Percentiles rank a stretch among this genome's conserved stretches.
Conservation (phyloP, 106 monocot genomes). For the Dendrobium nobile region DNA sequence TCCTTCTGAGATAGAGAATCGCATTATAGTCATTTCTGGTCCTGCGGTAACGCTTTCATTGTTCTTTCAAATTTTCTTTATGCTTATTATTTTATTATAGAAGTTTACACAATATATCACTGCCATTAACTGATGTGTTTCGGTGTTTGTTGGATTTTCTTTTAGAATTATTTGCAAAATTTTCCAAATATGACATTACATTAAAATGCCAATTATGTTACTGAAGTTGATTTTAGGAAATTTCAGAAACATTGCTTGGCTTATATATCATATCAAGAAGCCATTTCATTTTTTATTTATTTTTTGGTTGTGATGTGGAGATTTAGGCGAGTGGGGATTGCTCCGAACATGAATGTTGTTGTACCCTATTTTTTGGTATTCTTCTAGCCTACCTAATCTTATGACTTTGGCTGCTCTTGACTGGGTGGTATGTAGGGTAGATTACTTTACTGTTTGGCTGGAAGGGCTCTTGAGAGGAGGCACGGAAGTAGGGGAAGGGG, state of each 20-base stretch:
- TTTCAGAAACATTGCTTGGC: background rate
- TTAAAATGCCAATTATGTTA: background rate
- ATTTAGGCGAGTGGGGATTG: background rate
- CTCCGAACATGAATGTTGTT: background rate
- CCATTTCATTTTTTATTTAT: background rate
- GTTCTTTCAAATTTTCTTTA: background rate
- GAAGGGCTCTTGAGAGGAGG: background rate
- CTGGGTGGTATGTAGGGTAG: background rate
- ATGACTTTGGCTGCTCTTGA: no score
- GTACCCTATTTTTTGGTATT: background rate
- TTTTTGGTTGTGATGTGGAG: background rate
- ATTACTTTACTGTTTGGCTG: background rate
- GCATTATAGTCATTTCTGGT: conserved; percentile 68
- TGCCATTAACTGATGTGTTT: background rate
- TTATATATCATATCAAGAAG: background rate
- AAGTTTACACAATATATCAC: background rate
- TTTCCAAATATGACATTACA: background rate
- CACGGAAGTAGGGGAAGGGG: background rate
- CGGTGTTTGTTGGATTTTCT: background rate
- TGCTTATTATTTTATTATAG: background rate
- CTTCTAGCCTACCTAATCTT: background rate
- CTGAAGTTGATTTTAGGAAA: background rate
- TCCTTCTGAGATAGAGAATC: conserved; percentile 57
- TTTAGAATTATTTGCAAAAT: background rate
- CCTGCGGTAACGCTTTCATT: conserved; percentile 54